Percentiles rank a stretch among this genome's conserved stretches.
phyloP scores from a whole-genome alignment of 2,329 filamentous ascomycete species.

The Phialocephala subalpina region DNA sequence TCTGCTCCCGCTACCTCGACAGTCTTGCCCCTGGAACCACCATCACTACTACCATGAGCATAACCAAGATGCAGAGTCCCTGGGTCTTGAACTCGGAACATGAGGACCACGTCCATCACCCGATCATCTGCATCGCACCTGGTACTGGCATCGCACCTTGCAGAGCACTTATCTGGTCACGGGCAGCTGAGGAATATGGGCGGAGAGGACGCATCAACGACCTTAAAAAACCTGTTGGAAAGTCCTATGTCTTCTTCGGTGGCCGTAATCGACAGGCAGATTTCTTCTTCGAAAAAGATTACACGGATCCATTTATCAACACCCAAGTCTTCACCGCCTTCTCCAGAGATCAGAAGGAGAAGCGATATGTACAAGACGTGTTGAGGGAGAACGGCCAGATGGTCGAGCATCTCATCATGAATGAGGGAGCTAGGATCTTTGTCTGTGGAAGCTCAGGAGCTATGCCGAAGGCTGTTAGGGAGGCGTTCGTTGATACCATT shows the following conservation, averaged over 20 bases:
- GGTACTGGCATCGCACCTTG: conserved; percentile 90
- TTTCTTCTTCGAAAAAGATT: conserved; percentile 84
- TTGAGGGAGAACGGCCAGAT: conserved; percentile 41
- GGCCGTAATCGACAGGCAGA: conserved; percentile 79
- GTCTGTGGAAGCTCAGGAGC: conserved; percentile 68
- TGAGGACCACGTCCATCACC: conserved; percentile 47
- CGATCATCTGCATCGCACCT: conserved; percentile 81
- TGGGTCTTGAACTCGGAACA: conserved; percentile 41
- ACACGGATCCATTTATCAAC: conserved; percentile 56
- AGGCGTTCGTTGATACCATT: conserved; percentile 70
- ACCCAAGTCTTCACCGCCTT: conserved; percentile 71
- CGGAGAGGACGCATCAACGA: conserved; percentile 32
- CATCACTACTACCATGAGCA: conserved; percentile 5
- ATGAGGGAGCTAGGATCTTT: conserved; percentile 59
- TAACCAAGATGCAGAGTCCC: not conserved
- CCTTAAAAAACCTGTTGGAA: conserved; percentile 34
- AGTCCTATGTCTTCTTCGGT: conserved; percentile 78
- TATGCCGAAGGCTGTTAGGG: conserved; percentile 75
- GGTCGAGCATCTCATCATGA: conserved; percentile 56
- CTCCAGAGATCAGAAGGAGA: conserved; percentile 71
- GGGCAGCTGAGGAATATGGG: conserved; percentile 46
- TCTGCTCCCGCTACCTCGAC: conserved; percentile 88
- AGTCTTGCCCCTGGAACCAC: conserved; percentile 43
- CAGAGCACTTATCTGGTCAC: conserved; percentile 80
- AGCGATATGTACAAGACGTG: conserved; percentile 69